A percentile compares a stretch with the other conserved stretches of the same genome.
phyloP scores from a whole-genome alignment of 495 filamentous ascomycete species.

The Polyplosphaeria fusca region DNA sequence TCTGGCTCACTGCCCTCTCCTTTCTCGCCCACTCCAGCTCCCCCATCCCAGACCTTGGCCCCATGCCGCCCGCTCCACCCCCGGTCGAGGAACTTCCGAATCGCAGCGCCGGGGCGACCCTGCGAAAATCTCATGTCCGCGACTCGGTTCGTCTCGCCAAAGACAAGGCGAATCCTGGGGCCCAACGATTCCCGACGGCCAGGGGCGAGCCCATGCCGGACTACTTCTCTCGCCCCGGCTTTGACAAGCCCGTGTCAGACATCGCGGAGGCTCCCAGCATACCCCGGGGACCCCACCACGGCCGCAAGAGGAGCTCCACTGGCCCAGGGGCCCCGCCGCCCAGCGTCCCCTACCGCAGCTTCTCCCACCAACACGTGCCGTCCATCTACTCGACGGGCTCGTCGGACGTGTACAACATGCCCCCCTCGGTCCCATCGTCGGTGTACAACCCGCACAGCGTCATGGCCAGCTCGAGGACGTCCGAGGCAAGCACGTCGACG shows the following conservation, averaged over 20 bases:
- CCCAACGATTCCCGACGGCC: conserved; percentile 29
- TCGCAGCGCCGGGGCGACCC: conserved; percentile 17
- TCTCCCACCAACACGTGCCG: conserved; percentile 60
- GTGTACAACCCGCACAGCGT: conserved; percentile 33
- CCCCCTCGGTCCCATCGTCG: conserved; percentile 31
- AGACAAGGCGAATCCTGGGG: conserved; percentile 58
- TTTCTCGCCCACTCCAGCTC: conserved; percentile 87
- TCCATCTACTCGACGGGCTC: conserved; percentile 35
- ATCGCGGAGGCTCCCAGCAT: conserved; percentile 75
- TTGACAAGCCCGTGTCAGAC: conserved; percentile 28
- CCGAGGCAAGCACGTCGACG: conserved; percentile 36
- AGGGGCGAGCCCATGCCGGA: conserved; percentile 38
- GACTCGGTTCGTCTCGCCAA: conserved; percentile 92
- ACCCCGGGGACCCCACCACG: conserved; percentile 68
- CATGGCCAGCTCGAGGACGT: conserved; percentile 31
- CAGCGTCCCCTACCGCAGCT: conserved; percentile 63
- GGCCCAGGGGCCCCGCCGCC: conserved; percentile 62
- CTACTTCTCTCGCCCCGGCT: conserved; percentile 5
- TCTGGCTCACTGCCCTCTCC: conserved; percentile 91
- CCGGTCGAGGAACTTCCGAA: conserved; percentile 11
- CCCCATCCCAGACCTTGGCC: conserved; percentile 21
- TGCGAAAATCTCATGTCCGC: conserved; percentile 67
- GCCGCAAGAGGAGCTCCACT: conserved; percentile 81
- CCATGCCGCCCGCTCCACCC: conserved; percentile 31
- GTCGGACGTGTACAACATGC: conserved; percentile 36